phyloP scores from a whole-genome alignment of 2,329 filamentous ascomycete species.

The Colletotrichum sp. region DNA sequence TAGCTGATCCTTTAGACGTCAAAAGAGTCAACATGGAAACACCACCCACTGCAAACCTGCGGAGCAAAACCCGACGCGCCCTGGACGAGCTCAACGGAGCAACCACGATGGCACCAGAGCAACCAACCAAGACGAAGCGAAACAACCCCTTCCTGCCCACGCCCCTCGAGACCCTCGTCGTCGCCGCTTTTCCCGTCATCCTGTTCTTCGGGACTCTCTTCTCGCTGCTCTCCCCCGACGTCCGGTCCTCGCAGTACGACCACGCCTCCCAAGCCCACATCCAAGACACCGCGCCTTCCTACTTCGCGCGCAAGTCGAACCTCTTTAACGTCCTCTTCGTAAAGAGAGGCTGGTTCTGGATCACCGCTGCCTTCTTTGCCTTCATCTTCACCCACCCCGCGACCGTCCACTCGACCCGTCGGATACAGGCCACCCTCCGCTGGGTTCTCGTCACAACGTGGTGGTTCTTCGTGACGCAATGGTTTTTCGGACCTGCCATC shows the following conservation, averaged over 20 bases:
- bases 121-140: conserved; percentile 32
- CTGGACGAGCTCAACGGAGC: conserved; percentile 19
- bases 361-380: conserved; percentile 73
- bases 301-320: conserved; percentile 95
- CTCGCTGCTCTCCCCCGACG: conserved; percentile 76
- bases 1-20: neutral
- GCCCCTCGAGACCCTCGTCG: conserved; percentile 66
- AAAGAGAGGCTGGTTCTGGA: conserved; percentile 95
- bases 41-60: conserved; percentile 19
- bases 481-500: conserved; percentile 91
- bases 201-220: conserved; percentile 84
- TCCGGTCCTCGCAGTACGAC: conserved; percentile 69
- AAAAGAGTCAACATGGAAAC: conserved; percentile 15
- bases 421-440: conserved; percentile 64
- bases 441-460: conserved; percentile 76
- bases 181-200: conserved; percentile 76
- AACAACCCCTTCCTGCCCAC: conserved; percentile 72
- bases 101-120: neutral
- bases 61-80: conserved; percentile 20
- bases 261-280: conserved; percentile 66
- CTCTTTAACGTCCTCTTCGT: conserved; percentile 93
- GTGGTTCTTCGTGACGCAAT: conserved; percentile 92
- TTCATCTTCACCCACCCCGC: conserved; percentile 74
- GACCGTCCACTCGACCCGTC: conserved; percentile 34
- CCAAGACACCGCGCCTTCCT: conserved; percentile 69